These are phyloP conservation scores for Lachnellula suecica DNA, from an alignment of 2,329 filamentous ascomycete species.

Conservation along the genomic window DNA sequence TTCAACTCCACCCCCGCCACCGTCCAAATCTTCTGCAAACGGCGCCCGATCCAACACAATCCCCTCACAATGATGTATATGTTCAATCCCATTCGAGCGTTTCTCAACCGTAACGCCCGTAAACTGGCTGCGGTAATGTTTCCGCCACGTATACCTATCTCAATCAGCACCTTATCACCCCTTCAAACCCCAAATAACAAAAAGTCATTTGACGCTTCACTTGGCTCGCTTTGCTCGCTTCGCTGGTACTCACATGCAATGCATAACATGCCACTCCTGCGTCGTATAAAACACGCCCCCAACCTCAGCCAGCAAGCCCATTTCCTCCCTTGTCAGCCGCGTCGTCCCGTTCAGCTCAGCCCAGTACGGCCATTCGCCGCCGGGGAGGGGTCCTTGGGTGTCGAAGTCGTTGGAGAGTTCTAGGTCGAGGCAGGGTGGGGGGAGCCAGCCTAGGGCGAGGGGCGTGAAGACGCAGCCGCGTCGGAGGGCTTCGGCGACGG, in stretches of 20 bases:
- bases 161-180: neutral
- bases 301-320: conserved; percentile 22
- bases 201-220: no score
- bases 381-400: conserved; percentile 23
- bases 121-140: conserved; percentile 18
- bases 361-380: conserved; percentile 35
- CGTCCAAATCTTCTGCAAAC: conserved; percentile 3
- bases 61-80: conserved; percentile 10
- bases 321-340: conserved; percentile 16
- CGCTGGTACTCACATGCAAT: conserved; percentile 27
- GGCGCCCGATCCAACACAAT: conserved; percentile 3
- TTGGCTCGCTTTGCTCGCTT: no score
- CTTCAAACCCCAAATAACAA: no score
- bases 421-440: conserved; percentile 34
- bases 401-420: conserved; percentile 36
- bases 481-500: conserved; percentile 28
- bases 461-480: conserved; percentile 35
- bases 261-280: conserved; percentile 32
- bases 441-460: conserved; percentile 36
- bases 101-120: conserved; percentile 2
- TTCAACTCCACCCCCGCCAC: conserved; percentile 7
- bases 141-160: conserved; percentile 32
- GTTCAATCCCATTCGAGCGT: conserved; percentile 4
- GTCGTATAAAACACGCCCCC: conserved; percentile 23
- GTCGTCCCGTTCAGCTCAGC: conserved; percentile 25